Evolutionary conservation across 1,284 basidiomycete species (phyloP).

Genomic region (Malassezia pachydermatis): DNA sequence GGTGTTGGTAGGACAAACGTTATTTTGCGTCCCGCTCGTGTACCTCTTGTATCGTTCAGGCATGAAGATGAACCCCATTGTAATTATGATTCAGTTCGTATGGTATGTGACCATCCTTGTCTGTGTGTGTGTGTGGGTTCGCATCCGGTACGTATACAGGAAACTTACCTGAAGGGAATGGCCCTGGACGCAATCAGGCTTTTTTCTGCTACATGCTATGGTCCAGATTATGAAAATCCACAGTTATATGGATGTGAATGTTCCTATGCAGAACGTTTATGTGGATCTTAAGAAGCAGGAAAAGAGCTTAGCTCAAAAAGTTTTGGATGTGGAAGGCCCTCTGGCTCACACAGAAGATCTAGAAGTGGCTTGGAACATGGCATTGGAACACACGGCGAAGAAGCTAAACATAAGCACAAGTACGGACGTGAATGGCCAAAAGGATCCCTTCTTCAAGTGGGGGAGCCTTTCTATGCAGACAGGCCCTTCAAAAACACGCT

Average conservation of each 20-base stretch:
- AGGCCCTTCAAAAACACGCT: constrained; percentile 7
- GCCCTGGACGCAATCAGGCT: constrained; percentile 97
- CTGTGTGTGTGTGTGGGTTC: constrained; percentile 38
- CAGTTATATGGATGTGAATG: constrained; percentile 83
- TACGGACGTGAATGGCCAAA: not conserved
- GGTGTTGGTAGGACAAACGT: constrained; percentile 66
- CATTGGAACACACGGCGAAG: not conserved
- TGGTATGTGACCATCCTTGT: constrained; percentile 33
- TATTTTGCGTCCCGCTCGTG: constrained; percentile 67
- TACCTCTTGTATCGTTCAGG: constrained; percentile 26
- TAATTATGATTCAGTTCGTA: constrained; percentile 28
- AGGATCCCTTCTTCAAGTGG: constrained; percentile 1
- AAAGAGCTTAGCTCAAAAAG: constrained; percentile 31
- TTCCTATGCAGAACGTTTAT: constrained; percentile 58
- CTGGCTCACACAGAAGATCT: not conserved
- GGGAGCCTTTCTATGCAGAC: not conserved
- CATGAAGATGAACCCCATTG: constrained; percentile 53
- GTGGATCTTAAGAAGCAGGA: constrained; percentile 25
- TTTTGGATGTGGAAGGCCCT: constrained; percentile 12
- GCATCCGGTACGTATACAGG: constrained; percentile 19
- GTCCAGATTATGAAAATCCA: constrained; percentile 93
- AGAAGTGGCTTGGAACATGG: not conserved
- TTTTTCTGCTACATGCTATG: constrained; percentile 79
- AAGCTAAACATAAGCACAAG: not conserved
- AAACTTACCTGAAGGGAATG: constrained; percentile 57